Conservation (phyloP, 176 grass and related monocot species). For the Zoysia pacifica region DNA sequence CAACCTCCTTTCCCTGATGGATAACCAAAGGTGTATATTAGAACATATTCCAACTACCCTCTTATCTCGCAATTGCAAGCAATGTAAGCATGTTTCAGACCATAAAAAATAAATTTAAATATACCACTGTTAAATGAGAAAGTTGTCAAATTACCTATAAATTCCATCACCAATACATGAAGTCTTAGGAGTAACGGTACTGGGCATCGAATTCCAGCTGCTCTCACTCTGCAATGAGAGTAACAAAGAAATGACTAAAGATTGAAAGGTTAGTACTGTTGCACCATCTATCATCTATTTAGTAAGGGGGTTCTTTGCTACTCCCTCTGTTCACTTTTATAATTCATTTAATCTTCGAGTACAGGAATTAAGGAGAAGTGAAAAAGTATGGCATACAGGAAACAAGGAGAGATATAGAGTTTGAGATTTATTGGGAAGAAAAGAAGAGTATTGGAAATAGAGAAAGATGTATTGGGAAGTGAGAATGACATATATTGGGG, state of each 20-base stretch:
- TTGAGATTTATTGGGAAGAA: too few species aligned
- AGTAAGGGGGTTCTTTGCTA: background rate
- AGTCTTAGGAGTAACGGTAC: constrained; percentile 67
- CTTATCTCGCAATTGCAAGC: background rate
- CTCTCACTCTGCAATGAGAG: constrained; percentile 64
- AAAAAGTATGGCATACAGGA: too few species aligned
- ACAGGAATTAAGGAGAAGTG: too few species aligned
- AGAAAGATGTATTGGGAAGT: too few species aligned
- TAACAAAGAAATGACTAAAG: constrained; percentile 8
- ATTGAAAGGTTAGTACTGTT: constrained; percentile 11
- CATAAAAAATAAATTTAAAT: background rate
- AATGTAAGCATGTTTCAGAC: constrained; percentile 1
- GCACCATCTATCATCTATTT: background rate
- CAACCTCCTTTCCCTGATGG: constrained; percentile 75
- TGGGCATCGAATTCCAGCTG: constrained; percentile 83
- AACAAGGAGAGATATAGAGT: too few species aligned
- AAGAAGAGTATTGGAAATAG: too few species aligned
- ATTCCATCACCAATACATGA: constrained; percentile 98
- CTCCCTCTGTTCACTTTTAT: too few species aligned
- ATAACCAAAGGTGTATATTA: constrained; percentile 38
- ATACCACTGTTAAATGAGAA: constrained; percentile 11
- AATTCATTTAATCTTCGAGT: too few species aligned
- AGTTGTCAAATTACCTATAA: constrained; percentile 63
- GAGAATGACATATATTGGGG: too few species aligned
- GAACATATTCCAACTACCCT: background rate